phyloP scores from a whole-genome alignment of 139 green algal species.

The Diplosphaera chodatii region DNA sequence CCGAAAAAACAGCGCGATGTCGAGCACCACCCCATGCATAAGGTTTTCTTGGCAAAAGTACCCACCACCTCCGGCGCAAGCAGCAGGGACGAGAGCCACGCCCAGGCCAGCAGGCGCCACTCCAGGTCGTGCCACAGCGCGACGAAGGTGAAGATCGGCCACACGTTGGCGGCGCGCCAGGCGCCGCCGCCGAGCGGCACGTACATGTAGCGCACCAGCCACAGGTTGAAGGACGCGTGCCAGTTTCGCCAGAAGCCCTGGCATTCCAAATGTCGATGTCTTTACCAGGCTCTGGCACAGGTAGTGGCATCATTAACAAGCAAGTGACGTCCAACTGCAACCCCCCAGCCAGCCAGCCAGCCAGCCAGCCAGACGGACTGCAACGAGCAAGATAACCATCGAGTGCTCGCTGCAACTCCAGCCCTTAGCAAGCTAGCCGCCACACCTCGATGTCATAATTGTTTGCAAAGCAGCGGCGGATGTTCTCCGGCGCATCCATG shows the following conservation, averaged over 20 bases:
- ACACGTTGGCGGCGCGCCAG: conserved; percentile 64
- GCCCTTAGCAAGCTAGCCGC: too few species aligned
- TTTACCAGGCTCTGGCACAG: too few species aligned
- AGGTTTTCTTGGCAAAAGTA: too few species aligned
- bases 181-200: conserved; percentile 75
- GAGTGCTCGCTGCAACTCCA: too few species aligned
- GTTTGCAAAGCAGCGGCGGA: conserved; percentile 87
- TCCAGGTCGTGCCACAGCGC: conserved; percentile 93
- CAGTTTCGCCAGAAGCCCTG: conserved; percentile 88
- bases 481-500: conserved; percentile 86
- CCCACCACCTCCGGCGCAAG: conserved; percentile 62
- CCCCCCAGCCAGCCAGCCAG: too few species aligned
- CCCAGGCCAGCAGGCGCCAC: conserved; percentile 70
- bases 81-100: conserved; percentile 68
- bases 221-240: conserved; percentile 91
- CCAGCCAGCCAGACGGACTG: too few species aligned
- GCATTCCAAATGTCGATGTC: conserved; percentile 1
- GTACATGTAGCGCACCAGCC: conserved; percentile 92
- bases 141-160: conserved; percentile 94
- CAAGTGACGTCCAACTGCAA: too few species aligned
- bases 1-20: too few species aligned
- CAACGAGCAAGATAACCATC: too few species aligned
- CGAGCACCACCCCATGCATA: too few species aligned
- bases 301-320: too few species aligned
- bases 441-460: conserved; percentile 86